Evolutionary conservation across 2,329 filamentous ascomycete genomes (phyloP).

Genomic region (Penicillium sp.): DNA sequence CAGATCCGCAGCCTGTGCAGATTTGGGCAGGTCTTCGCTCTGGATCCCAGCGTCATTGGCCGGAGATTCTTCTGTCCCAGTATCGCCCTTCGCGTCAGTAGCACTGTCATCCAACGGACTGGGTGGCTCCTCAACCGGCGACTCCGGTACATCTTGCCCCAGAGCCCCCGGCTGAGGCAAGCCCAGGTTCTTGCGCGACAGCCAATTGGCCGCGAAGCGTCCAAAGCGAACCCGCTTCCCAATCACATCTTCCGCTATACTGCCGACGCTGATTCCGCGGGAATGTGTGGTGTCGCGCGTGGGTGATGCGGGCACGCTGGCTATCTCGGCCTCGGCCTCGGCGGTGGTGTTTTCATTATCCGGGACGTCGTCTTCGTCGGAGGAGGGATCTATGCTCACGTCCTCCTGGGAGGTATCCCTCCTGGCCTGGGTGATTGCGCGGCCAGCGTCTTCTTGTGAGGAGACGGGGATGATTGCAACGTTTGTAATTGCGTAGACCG

Average conservation of each 20-base stretch:
- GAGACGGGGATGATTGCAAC: conserved; percentile 87
- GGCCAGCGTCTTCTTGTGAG: conserved; percentile 71
- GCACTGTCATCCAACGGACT: conserved; percentile 7
- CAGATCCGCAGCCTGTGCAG: conserved; percentile 56
- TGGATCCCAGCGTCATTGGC: conserved; percentile 8
- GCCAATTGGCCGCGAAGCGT: conserved; percentile 87
- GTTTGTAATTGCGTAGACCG: conserved; percentile 84
- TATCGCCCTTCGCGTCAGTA: conserved; percentile 11
- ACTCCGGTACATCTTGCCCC: conserved; percentile 45
- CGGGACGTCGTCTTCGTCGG: conserved; percentile 26
- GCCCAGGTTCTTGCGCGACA: conserved; percentile 80
- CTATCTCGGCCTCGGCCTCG: conserved; percentile 29
- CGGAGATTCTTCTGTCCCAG: conserved; percentile 8
- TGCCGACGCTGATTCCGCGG: conserved; percentile 46
- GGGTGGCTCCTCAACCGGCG: conserved; percentile 27
- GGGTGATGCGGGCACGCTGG: conserved; percentile 29
- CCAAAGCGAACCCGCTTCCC: conserved; percentile 80
- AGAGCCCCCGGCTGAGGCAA: conserved; percentile 71
- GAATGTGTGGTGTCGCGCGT: conserved; percentile 23
- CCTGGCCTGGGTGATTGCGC: conserved; percentile 67
- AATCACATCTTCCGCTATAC: conserved; percentile 86
- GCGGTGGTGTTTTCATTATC: conserved; percentile 32
- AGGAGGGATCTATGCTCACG: conserved; percentile 35
- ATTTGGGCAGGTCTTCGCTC: conserved; percentile 11
- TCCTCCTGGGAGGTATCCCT: conserved; percentile 45